A percentile compares a stretch with the other conserved stretches of the same genome.
Conservation (phyloP, 345 rosid genomes). For the Dimocarpus longan region DNA sequence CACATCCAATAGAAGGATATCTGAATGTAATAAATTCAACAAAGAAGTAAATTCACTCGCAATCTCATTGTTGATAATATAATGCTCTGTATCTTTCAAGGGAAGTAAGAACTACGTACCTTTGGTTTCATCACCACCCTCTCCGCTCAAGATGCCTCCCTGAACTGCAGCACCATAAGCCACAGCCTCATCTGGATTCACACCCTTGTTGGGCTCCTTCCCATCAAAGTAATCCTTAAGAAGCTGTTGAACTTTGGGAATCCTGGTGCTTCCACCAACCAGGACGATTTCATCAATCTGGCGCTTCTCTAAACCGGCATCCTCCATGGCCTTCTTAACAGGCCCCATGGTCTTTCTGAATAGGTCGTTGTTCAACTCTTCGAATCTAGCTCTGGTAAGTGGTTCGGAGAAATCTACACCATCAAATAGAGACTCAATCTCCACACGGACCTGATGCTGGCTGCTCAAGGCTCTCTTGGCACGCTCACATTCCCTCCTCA, state of each 20-base stretch:
- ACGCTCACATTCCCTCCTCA: conserved; percentile 33
- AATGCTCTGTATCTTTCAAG: no score
- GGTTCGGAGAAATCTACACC: conserved; percentile 35
- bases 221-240: conserved; percentile 35
- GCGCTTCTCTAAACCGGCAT: conserved; percentile 28
- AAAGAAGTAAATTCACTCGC: background rate
- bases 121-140: conserved; percentile 30
- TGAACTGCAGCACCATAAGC: conserved; percentile 38
- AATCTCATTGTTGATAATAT: background rate
- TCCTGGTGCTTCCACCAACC: conserved; percentile 41
- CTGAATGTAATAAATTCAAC: conserved; percentile 5
- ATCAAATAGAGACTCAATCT: conserved; percentile 36
- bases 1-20: conserved; percentile 31
- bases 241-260: conserved; percentile 36
- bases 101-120: background rate
- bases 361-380: conserved; percentile 31
- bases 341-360: conserved; percentile 37
- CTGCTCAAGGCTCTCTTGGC: conserved; percentile 37
- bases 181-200: conserved; percentile 40
- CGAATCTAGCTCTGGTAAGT: conserved; percentile 19
- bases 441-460: conserved; percentile 32
- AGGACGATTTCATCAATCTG: conserved; percentile 36
- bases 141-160: conserved; percentile 38
- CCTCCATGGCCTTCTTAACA: conserved; percentile 37
- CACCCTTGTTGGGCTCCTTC: conserved; percentile 19